phyloP scores from a whole-genome alignment of 2,329 filamentous ascomycete species.

The Diaporthe capsici region DNA sequence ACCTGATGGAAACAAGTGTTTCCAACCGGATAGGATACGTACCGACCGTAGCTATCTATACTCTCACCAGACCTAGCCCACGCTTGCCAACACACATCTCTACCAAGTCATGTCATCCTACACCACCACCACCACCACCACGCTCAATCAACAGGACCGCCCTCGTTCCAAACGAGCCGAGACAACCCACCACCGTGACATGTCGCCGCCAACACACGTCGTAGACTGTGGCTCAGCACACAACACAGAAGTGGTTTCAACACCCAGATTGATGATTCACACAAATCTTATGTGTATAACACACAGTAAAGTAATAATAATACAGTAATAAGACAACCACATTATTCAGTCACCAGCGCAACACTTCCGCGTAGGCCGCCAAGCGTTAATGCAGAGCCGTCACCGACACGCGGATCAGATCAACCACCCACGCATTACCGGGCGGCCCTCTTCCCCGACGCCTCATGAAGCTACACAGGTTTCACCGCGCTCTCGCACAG shows the following conservation, averaged over 20 bases:
- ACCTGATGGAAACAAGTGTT: neutral
- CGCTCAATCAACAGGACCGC: neutral
- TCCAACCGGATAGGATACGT: neutral
- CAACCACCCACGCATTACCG: neutral
- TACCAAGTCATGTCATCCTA: neutral
- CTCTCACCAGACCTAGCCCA: neutral
- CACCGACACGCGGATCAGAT: constrained; percentile 1
- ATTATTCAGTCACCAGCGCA: neutral
- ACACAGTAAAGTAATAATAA: neutral
- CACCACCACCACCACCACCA: neutral
- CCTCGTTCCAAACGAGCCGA: neutral
- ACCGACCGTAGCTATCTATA: neutral
- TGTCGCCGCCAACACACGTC: neutral
- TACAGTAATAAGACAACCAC: neutral
- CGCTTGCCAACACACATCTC: neutral
- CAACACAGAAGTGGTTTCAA: constrained; percentile 19
- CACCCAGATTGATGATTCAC: constrained; percentile 30
- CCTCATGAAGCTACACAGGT: constrained; percentile 22
- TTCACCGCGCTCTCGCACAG: constrained; percentile 38
- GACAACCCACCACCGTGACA: neutral
- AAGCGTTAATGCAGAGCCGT: neutral
- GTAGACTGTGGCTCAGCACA: constrained; percentile 8
- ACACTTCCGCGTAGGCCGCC: neutral
- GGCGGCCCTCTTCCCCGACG: neutral
- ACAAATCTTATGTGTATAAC: neutral